These are phyloP conservation scores for Ochetophila trinervis DNA, from an alignment of 306 rosid genomes.

Conservation along the genomic window DNA sequence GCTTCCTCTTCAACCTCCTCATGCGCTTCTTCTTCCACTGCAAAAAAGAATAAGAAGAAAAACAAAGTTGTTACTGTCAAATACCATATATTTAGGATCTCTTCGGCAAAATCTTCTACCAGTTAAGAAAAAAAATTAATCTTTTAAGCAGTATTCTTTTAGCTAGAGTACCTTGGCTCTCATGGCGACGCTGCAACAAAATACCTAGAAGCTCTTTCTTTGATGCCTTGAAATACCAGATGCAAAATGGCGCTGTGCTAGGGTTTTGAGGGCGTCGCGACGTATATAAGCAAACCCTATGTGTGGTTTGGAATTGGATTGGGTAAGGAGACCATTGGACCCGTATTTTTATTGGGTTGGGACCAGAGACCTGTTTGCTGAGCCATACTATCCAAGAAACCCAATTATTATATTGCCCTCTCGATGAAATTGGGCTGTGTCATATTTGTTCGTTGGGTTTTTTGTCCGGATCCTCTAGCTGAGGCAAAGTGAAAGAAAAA, in stretches of 20 bases:
- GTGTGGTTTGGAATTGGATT: neutral
- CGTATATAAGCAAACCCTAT: conserved; percentile 24
- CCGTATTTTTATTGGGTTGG: no score
- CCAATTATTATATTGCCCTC: no score
- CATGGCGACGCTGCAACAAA: conserved; percentile 23
- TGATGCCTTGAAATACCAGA: neutral
- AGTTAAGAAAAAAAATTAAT: neutral
- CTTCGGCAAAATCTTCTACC: neutral
- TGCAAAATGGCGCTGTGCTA: neutral
- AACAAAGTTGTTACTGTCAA: neutral
- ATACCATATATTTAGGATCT: neutral
- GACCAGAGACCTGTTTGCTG: no score
- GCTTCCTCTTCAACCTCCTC: conserved; percentile 97
- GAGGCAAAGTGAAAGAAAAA: no score
- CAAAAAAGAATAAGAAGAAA: neutral
- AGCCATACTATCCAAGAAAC: neutral
- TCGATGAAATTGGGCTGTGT: no score
- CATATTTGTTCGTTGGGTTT: no score
- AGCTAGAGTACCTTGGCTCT: conserved; percentile 32
- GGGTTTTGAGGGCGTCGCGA: neutral
- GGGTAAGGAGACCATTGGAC: neutral
- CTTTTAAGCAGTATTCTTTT: neutral
- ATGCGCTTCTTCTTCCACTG: conserved; percentile 99
- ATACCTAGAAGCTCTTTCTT: neutral
- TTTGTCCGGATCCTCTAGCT: no score